These are phyloP conservation scores for Thelonectria blattea DNA, from an alignment of 2,329 filamentous ascomycete species.

Conservation along the genomic window DNA sequence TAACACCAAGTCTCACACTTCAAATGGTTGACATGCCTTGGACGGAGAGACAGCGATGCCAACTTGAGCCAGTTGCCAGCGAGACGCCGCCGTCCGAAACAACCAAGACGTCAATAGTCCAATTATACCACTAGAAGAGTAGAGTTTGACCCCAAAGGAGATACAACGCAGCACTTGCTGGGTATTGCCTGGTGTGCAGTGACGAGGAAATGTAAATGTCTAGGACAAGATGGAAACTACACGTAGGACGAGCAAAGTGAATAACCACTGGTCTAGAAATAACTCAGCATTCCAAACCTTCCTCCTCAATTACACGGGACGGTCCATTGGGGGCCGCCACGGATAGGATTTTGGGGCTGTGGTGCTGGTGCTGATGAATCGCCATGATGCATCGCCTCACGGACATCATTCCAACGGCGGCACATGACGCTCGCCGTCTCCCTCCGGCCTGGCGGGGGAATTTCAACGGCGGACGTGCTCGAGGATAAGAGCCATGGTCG, in stretches of 20 bases:
- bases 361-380: background rate
- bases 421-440: background rate
- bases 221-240: background rate
- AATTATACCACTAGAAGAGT: background rate
- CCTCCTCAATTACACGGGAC: background rate
- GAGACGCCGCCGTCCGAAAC: background rate
- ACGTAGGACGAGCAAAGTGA: background rate
- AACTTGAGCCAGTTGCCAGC: background rate
- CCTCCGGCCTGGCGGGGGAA: background rate
- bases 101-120: background rate
- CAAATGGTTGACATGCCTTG: no score
- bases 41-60: background rate
- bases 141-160: background rate
- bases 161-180: background rate
- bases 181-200: background rate
- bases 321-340: background rate
- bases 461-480: background rate
- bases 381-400: conserved; percentile 5
- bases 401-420: conserved; percentile 13
- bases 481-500: background rate
- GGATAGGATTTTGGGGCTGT: background rate
- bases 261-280: background rate
- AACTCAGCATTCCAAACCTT: background rate
- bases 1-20: no score
- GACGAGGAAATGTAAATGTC: background rate